Evolutionary conservation across 2,329 filamentous ascomycete species (phyloP), one percentile per base, ranked within the genome.

Genomic region (Pseudogymnoascus sp.): DNA sequence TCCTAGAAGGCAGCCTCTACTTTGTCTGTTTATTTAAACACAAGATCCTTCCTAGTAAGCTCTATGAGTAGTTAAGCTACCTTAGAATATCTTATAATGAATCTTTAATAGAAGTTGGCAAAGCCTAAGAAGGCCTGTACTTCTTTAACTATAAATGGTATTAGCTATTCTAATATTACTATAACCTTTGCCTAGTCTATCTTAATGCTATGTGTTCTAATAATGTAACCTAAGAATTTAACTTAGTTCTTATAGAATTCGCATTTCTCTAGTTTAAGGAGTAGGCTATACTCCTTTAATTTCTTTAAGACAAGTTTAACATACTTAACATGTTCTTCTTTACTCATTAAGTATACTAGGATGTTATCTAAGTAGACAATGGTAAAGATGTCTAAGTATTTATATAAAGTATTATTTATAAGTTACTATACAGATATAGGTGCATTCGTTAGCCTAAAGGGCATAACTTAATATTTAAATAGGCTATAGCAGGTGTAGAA

Each of bases 401-500:
- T 42, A 3, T 42, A 9, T 9, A 75, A 63, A 1, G 64, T 61
- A 19, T 65, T 61, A 42, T 75, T 74, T 17, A 73, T 71, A 23
- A 64, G 69, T 13, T 26, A 40, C 64, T 76, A 69, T 1, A 28
- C 1, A 0, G 63, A 66, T 0, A 63, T 61, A 4, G 62, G 67
- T 0, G 66, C 62, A 61, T 71, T 70, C 15, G 23, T 35, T 23
- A 63, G 44, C 17, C 60, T 65, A 67, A 74, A 74, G 4, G 53
- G 66, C 65, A 74, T 71, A 9, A 78, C 69, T 40, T 71, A 44
- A 36, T 71, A 78, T 65, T 78, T 62, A 64, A 67, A 78, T 4
- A 68, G 64, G 38, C 72, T 67, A 64, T 72, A 76, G 23, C 69
- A 61, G 1, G 68, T 76, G n/a, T 63, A 23, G 63, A 77, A 78